Evolutionary conservation across 2,329 filamentous ascomycete genomes (phyloP), one percentile per base, ranked within the genome.

Genomic region (Arthroderma sp.): DNA sequence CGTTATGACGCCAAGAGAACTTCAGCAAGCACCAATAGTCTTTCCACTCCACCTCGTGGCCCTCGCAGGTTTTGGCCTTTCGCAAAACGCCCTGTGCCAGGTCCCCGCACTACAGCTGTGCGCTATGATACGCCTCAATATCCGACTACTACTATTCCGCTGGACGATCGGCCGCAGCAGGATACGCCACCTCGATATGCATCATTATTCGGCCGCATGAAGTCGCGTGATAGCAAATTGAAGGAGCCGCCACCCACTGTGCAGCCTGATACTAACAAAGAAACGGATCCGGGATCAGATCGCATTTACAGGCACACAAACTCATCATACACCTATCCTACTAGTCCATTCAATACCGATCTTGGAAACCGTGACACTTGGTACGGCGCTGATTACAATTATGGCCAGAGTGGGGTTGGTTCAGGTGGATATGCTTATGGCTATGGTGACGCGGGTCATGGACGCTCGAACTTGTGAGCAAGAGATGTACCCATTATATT

Each of bases 111-210:
- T 1, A 9, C 37, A 30, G 50, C 38, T 5, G 10, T 36, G 5
- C 40, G 43, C 33, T 30, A 31, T 50, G 28, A 46, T 43, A n/a
- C 32, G 10, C 11, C 15, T 5, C 15, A 29, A 9, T 15, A 39
- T 28, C 27, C 47, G 15, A 27, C 36, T 11, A 47, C 44, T 8
- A 42, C 44, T 9, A 47, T 47, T 11, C 48, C 50, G 15, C 39
- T 50, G 7, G 29, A 39, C 5, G 22, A 42, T 6, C 30, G 43
- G 10, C 46, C 22, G 27, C 36, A 22, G 6, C 34, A 31, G 11
- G 49, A 50, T 10, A 50, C 49, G 30, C 44, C 48, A 29, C 38
- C 41, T n/a, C 47, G 44, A 9, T 47, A 47, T 29, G 37, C 48
- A 4, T 36, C 29, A 15, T 7, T 47, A 6, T 48, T 50, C 30